These are phyloP conservation scores for Borovskyia barvae DNA, from an alignment of 208 protist species.

Conservation along the genomic window DNA sequence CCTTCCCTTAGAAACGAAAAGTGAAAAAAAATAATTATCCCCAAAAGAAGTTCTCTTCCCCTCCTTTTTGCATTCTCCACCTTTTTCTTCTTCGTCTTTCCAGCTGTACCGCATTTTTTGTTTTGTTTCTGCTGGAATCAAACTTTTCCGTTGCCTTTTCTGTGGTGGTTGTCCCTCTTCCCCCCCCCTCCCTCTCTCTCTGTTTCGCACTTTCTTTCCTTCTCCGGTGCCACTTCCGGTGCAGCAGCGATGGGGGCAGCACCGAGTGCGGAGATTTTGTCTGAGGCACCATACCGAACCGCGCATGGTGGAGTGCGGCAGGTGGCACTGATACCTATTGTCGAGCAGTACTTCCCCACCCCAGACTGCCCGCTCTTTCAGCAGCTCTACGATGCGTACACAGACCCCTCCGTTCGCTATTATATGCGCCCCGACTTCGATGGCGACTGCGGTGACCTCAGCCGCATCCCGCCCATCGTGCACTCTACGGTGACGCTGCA, in stretches of 20 bases:
- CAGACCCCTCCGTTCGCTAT: conserved; percentile 66
- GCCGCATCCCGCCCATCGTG: conserved; percentile 35
- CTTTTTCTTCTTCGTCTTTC: not conserved
- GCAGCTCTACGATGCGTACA: conserved; percentile 60
- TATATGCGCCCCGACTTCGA: conserved; percentile 41
- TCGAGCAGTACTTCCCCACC: conserved; percentile 51
- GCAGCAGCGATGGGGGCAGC: conserved; percentile 51
- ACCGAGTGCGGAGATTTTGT: conserved; percentile 56
- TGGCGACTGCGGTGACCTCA: conserved; percentile 25
- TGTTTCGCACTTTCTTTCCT: not conserved
- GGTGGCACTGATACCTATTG: conserved; percentile 55
- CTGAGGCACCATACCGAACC: conserved; percentile 39
- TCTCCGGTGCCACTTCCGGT: not conserved
- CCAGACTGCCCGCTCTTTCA: conserved; percentile 45
- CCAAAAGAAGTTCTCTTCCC: no score
- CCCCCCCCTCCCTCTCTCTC: not conserved
- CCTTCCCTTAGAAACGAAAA: no score
- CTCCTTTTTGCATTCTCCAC: no score
- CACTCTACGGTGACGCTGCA: conserved; percentile 38
- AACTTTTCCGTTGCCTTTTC: not conserved
- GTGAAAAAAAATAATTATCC: no score
- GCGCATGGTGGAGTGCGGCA: conserved; percentile 24
- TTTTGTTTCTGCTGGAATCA: not conserved
- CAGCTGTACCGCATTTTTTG: conserved; percentile 3
- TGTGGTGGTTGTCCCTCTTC: not conserved